These are phyloP conservation scores for Crassisporium funariophilum DNA, from an alignment of 768 basidiomycete genomes.

Conservation along the genomic window DNA sequence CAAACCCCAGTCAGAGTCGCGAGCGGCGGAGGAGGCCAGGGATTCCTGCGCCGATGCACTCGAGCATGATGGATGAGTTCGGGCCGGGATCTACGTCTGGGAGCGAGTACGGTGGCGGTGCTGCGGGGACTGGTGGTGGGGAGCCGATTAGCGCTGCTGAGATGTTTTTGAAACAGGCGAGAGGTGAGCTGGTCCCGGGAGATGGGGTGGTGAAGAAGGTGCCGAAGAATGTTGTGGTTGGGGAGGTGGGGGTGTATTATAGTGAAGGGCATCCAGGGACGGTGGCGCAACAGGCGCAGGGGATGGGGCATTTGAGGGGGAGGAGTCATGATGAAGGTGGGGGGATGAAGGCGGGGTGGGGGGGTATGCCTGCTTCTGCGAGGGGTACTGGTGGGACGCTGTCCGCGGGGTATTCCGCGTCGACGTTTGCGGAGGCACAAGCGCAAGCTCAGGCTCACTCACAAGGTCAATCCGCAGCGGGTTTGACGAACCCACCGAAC, in stretches of 20 bases:
- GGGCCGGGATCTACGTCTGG: conserved; percentile 17
- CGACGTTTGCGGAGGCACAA: conserved; percentile 30
- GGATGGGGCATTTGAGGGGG: conserved; percentile 19
- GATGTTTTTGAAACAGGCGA: conserved; percentile 64
- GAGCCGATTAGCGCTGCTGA: conserved; percentile 58
- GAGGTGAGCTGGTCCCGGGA: conserved; percentile 49
- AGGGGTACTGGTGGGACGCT: not conserved
- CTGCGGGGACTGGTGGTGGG: conserved; percentile 23
- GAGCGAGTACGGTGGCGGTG: not conserved
- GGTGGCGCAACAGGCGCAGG: conserved; percentile 13
- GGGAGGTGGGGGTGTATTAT: conserved; percentile 35
- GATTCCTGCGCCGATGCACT: conserved; percentile 17
- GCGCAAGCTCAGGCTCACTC: too few species aligned
- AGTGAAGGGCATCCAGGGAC: conserved; percentile 27
- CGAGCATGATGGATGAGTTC: conserved; percentile 34
- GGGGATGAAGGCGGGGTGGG: conserved; percentile 14
- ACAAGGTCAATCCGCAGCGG: conserved; percentile 7
- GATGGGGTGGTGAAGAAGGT: conserved; percentile 34
- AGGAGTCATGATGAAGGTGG: conserved; percentile 36
- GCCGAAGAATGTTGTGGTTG: conserved; percentile 28
- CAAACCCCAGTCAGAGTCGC: conserved; percentile 16
- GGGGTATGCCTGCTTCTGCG: not conserved
- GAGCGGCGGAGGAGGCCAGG: conserved; percentile 21
- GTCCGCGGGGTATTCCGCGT: conserved; percentile 22
- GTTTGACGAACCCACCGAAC: conserved; percentile 1